Evolutionary conservation across 768 basidiomycete species (phyloP).

Genomic region (Trametes meyenii): DNA sequence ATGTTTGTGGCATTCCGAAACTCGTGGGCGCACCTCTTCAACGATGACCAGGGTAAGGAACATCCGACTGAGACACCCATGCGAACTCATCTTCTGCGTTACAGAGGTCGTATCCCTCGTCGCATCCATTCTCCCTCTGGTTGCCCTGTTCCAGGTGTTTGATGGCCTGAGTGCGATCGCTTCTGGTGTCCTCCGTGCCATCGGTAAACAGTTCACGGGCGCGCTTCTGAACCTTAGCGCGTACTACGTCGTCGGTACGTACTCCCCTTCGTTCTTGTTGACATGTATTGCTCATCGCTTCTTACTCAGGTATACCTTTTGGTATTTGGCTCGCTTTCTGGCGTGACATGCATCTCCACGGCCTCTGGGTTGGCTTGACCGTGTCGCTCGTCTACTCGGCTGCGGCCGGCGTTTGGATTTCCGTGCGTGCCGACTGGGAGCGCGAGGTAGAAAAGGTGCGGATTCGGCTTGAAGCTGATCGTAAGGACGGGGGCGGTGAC

Average conservation of each 20-base stretch:
- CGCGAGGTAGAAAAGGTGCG: conserved; percentile 65
- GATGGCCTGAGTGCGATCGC: conserved; percentile 74
- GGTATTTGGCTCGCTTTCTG: conserved; percentile 80
- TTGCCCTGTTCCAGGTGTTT: conserved; percentile 83
- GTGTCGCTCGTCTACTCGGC: conserved; percentile 62
- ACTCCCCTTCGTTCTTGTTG: neutral
- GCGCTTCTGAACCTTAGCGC: conserved; percentile 80
- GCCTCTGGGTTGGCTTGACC: conserved; percentile 87
- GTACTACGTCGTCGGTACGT: conserved; percentile 74
- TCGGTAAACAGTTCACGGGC: conserved; percentile 78
- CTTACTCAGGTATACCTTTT: conserved; percentile 64
- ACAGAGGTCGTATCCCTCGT: conserved; percentile 49
- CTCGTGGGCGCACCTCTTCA: conserved; percentile 63
- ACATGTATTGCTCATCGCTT: neutral
- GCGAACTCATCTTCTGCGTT: neutral
- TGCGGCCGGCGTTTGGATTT: conserved; percentile 54
- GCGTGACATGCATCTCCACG: conserved; percentile 56
- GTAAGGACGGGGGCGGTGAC: conserved; percentile 28
- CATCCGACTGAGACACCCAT: no score
- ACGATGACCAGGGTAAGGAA: conserved; percentile 47
- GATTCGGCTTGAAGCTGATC: conserved; percentile 53
- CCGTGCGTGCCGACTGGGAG: conserved; percentile 67
- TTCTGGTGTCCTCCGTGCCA: conserved; percentile 79
- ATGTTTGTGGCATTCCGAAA: conserved; percentile 48
- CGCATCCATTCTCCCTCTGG: conserved; percentile 56